A percentile compares a stretch with the other conserved stretches of the same genome.
Conservation (phyloP, 805 yeast species). For the Lipomyces spencermartinsiae region DNA sequence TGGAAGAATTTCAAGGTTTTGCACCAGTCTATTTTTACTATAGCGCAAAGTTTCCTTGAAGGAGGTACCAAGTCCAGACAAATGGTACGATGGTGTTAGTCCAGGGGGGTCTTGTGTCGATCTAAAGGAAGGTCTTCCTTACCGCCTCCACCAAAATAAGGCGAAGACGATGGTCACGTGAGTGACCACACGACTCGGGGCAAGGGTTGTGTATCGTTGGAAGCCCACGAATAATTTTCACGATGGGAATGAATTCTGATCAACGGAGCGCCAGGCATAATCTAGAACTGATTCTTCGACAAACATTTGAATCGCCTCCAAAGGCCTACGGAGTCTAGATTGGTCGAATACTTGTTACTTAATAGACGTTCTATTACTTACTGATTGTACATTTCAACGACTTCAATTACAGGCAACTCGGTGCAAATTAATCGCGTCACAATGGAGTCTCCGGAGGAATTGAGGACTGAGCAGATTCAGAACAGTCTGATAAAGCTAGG, state of each 20-base stretch:
- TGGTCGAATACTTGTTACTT: not conserved
- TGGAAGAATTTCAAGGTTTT: too few relatives aligned
- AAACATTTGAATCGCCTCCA: not conserved
- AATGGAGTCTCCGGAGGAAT: not conserved
- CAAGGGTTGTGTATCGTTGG: not conserved
- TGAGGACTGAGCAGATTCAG: conserved; percentile 1
- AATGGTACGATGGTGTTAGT: too few relatives aligned
- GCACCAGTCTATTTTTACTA: too few relatives aligned
- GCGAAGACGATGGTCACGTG: conserved; percentile 5
- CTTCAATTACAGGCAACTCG: not conserved
- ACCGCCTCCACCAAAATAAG: too few relatives aligned
- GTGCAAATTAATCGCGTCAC: not conserved
- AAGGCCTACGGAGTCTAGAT: not conserved
- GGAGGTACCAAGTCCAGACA: too few relatives aligned
- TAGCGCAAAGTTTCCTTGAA: too few relatives aligned
- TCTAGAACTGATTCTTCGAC: not conserved
- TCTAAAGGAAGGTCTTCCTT: too few relatives aligned
- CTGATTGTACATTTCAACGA: not conserved
- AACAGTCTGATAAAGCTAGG: conserved; percentile 1
- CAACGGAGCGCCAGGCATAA: not conserved
- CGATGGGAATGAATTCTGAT: not conserved
- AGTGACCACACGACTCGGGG: not conserved
- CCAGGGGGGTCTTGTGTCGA: too few relatives aligned
- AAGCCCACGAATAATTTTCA: not conserved
- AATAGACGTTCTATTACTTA: not conserved